Base-by-base conservation (phyloP, 2,329 filamentous ascomycete genomes). In the Ophiostoma himal-ulmi region DNA sequence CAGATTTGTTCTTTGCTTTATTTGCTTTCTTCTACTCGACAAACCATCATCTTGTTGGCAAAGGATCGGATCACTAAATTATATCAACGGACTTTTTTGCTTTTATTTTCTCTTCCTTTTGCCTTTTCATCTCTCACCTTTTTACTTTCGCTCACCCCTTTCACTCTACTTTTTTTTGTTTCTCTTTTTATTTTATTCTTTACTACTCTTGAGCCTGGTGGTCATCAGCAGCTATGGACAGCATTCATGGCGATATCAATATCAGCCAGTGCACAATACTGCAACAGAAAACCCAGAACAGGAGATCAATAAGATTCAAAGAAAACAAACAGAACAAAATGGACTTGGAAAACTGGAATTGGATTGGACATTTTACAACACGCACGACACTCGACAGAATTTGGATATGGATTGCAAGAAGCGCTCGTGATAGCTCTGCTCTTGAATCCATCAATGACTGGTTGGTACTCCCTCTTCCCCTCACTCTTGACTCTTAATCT, bases 51-150 rank as follows among this genome's bases (percentile, higher is more conserved):
- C n/a, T 34, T 62, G 57, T 17, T 62, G 57, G 52, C 52, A 54
- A 62, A 13, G 57, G 57, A 62, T 62, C n/a, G 57, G 57, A 62
- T 57, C 11, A 17, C 7, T 26, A 17, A 22, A 48, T 14, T 41
- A 17, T 11, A 13, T 44, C 44, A 52, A 52, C 44, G 44, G 14
- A 52, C 10, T 14, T 34, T 34, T 30, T 14, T 60, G 5, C 5
- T 34, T 30, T 5, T 14, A 1, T 34, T 34, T 62, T 36, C 11
- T 64, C 10, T 57, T 41, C 68, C 6, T 37, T 77, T 74, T 77
- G 72, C 75, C 17, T 30, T 30, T 52, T 64, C 37, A 17, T 14
- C 14, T 36, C 1, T 34, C 26, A 34, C 14, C 22, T 3, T 13
- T 36, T 39, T 20, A 36, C 30, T 7, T 30, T 30, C 22, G 26